Conservation (phyloP, 1,284 basidiomycete species). For the Naganishia sp. region DNA sequence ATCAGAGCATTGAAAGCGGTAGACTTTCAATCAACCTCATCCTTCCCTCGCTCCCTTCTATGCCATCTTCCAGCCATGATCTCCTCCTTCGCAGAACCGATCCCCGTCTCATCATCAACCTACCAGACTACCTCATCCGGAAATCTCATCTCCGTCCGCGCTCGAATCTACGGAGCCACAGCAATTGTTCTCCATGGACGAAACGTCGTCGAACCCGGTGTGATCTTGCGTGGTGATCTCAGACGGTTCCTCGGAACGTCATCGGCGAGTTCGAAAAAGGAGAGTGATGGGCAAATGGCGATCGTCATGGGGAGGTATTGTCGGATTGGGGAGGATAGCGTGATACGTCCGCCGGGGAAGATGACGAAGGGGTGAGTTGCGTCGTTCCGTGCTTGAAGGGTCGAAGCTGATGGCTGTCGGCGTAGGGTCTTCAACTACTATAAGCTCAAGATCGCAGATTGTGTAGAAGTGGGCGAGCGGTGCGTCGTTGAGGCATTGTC, state of each 20-base stretch:
- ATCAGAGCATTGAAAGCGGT: too few relatives aligned
- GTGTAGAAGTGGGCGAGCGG: constrained; percentile 86
- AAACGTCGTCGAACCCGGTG: constrained; percentile 86
- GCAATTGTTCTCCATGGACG: constrained; percentile 98
- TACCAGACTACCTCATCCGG: constrained; percentile 31
- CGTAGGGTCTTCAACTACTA: constrained; percentile 81
- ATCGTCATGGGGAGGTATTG: constrained; percentile 92
- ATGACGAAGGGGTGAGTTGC: constrained; percentile 63
- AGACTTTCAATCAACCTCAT: not conserved
- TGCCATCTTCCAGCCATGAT: constrained; percentile 10
- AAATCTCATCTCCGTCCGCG: constrained; percentile 70
- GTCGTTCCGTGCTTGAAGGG: constrained; percentile 1
- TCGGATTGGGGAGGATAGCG: constrained; percentile 80
- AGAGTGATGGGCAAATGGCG: constrained; percentile 72
- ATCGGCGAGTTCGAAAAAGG: not conserved
- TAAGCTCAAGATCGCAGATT: constrained; percentile 94
- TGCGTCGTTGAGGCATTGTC: constrained; percentile 90
- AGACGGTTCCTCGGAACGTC: constrained; percentile 36
- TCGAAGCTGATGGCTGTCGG: constrained; percentile 1
- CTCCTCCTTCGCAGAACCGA: constrained; percentile 22
- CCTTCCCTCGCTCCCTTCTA: not conserved
- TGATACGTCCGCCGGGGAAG: constrained; percentile 67
- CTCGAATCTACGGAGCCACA: constrained; percentile 89
- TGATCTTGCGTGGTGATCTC: constrained; percentile 86
- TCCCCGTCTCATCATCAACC: constrained; percentile 14